A percentile compares a stretch with the other conserved stretches of the same genome.
Evolutionary conservation across 192 early-diverging fungal genomes (phyloP).

Genomic region (Coemansia sp.): DNA sequence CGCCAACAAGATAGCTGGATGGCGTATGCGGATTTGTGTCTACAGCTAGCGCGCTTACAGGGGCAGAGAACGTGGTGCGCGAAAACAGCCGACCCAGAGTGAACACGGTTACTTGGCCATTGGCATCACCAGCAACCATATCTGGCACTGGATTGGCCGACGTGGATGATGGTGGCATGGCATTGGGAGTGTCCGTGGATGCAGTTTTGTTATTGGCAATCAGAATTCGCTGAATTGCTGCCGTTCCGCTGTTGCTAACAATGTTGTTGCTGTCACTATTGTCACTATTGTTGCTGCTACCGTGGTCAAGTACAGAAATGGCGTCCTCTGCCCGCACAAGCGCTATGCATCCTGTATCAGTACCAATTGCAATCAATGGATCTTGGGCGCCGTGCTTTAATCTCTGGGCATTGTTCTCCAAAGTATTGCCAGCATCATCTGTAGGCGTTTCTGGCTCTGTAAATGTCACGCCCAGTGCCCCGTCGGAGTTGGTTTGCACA

Average conservation of each 20-base stretch:
- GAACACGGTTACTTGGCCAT: conserved; percentile 34
- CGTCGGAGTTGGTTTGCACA: not conserved
- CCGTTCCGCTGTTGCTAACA: not conserved
- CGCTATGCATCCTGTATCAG: conserved; percentile 27
- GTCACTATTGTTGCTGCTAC: conserved; percentile 4
- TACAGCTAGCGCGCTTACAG: conserved; percentile 31
- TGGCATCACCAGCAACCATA: conserved; percentile 40
- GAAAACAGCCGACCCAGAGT: conserved; percentile 36
- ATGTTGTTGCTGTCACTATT: not conserved
- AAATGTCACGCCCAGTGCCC: not conserved
- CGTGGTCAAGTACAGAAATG: conserved; percentile 16
- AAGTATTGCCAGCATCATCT: not conserved
- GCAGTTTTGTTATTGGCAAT: conserved; percentile 13
- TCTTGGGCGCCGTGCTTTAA: not conserved
- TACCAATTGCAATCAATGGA: conserved; percentile 27
- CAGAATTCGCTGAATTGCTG: conserved; percentile 37
- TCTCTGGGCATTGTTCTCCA: not conserved
- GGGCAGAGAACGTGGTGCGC: conserved; percentile 33
- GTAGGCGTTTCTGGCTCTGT: not conserved
- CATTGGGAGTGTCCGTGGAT: not conserved
- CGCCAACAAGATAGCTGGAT: conserved; percentile 39
- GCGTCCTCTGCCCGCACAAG: conserved; percentile 19
- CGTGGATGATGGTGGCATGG: not conserved
- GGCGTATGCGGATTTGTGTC: conserved; percentile 41
- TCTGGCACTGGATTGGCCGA: conserved; percentile 11